A percentile compares a stretch with the other conserved stretches of the same genome.
Conservation (phyloP, 2,329 filamentous ascomycete genomes). For the Colletotrichum sp. region DNA sequence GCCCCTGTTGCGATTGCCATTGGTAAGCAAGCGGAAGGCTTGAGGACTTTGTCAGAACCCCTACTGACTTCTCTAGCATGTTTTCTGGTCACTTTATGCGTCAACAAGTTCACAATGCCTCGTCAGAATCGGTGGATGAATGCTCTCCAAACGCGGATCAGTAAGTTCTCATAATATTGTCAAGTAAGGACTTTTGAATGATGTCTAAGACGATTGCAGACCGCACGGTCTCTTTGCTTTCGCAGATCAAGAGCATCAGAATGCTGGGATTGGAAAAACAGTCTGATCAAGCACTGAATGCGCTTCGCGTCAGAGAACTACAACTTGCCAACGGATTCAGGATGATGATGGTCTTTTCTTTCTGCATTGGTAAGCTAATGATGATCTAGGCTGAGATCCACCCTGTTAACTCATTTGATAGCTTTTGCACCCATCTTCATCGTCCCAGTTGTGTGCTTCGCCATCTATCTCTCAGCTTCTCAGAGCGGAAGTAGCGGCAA, state of each 20-base stretch:
- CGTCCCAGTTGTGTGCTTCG: neutral
- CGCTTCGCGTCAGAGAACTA: neutral
- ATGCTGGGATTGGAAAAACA: rapidly evolving
- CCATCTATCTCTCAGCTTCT: neutral
- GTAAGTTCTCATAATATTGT: neutral
- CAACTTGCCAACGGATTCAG: neutral
- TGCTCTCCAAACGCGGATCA: neutral
- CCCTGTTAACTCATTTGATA: neutral
- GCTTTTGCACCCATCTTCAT: neutral
- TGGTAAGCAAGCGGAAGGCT: neutral
- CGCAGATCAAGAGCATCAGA: neutral
- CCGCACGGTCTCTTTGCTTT: neutral
- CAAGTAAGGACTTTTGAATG: rapidly evolving
- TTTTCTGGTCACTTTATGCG: neutral
- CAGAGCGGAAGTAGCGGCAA: neutral
- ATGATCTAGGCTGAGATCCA: neutral
- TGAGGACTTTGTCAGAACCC: rapidly evolving
- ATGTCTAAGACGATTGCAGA: neutral
- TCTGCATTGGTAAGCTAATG: neutral
- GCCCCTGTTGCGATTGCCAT: neutral
- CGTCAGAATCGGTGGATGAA: neutral
- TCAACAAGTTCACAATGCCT: neutral
- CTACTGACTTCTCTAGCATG: neutral
- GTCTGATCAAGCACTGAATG: neutral
- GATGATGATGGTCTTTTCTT: neutral